Percentiles rank a stretch among this genome's conserved stretches.
Conservation (phyloP, 176 grass and related monocot genomes). For the Elaeis guineensis region DNA sequence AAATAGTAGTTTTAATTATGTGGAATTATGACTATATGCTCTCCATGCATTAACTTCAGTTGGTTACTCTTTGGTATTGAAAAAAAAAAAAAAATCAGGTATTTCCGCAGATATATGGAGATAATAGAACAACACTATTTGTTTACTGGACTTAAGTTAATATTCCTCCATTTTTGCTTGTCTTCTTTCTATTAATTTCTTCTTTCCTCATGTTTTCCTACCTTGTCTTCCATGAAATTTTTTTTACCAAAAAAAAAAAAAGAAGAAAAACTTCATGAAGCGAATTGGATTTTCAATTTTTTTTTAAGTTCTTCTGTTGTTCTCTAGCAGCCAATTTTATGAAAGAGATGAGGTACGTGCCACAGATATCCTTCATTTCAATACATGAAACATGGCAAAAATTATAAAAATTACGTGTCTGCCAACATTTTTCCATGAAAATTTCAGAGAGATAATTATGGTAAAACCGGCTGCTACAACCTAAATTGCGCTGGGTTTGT, state of each 20-base stretch:
- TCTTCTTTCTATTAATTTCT: constrained; percentile 5
- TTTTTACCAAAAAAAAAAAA: no score
- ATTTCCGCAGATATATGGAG: neutral
- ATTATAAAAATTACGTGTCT: no score
- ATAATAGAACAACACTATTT: neutral
- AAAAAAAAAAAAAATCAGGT: neutral
- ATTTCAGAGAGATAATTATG: constrained; percentile 73
- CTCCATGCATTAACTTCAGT: no score
- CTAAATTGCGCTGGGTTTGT: constrained; percentile 76
- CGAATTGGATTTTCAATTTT: neutral
- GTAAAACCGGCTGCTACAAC: constrained; percentile 78
- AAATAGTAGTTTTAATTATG: no score
- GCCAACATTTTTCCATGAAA: no score
- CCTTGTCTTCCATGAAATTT: neutral
- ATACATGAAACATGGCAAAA: no score
- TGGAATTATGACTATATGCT: no score
- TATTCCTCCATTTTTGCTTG: neutral
- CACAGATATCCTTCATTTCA: no score
- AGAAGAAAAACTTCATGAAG: no score
- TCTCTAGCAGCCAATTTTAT: no score
- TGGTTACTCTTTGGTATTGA: no score
- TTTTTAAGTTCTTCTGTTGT: neutral
- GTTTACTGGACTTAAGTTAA: constrained; percentile 1
- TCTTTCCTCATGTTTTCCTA: neutral
- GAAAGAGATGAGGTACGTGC: no score